phyloP scores from a whole-genome alignment of 2,329 filamentous ascomycete species.

The Ciborinia camelliae region DNA sequence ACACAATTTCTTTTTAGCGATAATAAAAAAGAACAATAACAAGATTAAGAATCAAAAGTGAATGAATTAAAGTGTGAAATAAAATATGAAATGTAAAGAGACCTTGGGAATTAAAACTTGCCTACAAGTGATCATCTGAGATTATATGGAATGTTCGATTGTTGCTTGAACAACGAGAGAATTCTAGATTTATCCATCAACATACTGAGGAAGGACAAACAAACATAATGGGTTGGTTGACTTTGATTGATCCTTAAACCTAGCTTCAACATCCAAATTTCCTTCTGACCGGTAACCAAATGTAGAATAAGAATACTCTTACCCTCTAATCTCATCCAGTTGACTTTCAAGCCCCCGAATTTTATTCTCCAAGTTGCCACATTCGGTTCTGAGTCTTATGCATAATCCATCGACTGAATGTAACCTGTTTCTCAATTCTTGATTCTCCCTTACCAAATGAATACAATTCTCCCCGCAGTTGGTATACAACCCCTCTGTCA shows the following conservation, averaged over 20 bases:
- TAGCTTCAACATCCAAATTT: not conserved
- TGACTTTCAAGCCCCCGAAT: not conserved
- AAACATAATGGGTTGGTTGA: not conserved
- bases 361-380: not conserved
- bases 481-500: not conserved
- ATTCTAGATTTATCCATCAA: too few relatives aligned
- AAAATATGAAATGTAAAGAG: too few relatives aligned
- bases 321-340: too few relatives aligned
- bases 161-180: not conserved
- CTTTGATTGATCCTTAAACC: not conserved
- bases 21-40: too few relatives aligned
- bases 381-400: not conserved
- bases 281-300: not conserved
- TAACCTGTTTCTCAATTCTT: not conserved
- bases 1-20: too few relatives aligned
- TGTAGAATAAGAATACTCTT: not conserved
- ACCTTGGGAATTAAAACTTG: too few relatives aligned
- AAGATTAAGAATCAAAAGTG: too few relatives aligned
- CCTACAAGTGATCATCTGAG: too few relatives aligned
- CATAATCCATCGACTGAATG: conserved; percentile 3
- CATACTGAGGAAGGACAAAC: not conserved
- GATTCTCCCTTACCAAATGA: not conserved
- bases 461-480: not conserved
- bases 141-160: not conserved
- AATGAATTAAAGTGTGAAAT: too few relatives aligned